Conservation (phyloP, 2,329 filamentous ascomycete species). For the Cladophialophora immunda region DNA sequence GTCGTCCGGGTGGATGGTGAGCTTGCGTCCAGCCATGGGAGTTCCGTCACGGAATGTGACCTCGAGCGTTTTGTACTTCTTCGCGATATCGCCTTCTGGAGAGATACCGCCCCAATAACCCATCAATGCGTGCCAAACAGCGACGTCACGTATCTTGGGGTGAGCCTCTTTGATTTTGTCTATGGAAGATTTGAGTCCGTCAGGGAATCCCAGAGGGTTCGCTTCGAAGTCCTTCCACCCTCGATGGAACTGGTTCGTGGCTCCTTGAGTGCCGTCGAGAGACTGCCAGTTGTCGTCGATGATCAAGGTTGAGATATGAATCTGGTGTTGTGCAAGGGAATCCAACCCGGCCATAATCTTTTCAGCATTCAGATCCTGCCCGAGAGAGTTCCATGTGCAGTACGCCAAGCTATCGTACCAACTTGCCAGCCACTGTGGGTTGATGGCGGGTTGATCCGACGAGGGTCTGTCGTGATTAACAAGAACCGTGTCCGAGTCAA, state of each 20-base stretch:
- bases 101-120: conserved; percentile 94
- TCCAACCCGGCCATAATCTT: conserved; percentile 81
- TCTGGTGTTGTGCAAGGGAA: conserved; percentile 72
- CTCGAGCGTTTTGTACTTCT: conserved; percentile 76
- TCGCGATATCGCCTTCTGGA: conserved; percentile 73
- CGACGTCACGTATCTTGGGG: conserved; percentile 79
- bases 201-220: conserved; percentile 78
- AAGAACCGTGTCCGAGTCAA: conserved; percentile 44
- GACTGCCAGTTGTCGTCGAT: conserved; percentile 98
- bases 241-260: conserved; percentile 58
- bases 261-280: conserved; percentile 65
- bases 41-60: conserved; percentile 62
- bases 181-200: conserved; percentile 77
- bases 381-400: conserved; percentile 95
- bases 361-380: conserved; percentile 80
- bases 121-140: conserved; percentile 90
- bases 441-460: conserved; percentile 50
- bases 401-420: conserved; percentile 95
- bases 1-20: conserved; percentile 79
- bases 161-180: conserved; percentile 73
- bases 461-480: conserved; percentile 47
- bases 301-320: conserved; percentile 84
- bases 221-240: conserved; percentile 87
- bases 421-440: conserved; percentile 73
- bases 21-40: conserved; percentile 66